Evolutionary conservation across 2,329 filamentous ascomycete genomes (phyloP), one percentile per base, ranked within the genome.

Genomic region (Colletotrichum sidae): DNA sequence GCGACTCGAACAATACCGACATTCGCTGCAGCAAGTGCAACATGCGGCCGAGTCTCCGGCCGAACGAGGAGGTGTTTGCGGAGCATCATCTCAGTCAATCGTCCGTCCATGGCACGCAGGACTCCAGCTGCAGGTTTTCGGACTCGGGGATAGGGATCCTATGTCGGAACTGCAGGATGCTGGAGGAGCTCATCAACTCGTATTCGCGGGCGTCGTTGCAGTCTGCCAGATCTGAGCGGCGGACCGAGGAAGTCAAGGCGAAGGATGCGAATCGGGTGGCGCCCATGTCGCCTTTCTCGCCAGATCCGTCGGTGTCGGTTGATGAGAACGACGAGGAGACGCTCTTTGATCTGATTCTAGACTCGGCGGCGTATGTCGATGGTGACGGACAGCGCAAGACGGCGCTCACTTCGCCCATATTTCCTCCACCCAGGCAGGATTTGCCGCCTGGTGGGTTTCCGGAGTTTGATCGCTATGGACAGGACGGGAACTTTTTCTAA

Each of bases 1-100:
- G 58, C 9, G 47, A 57, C 47, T 66, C 58, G 6, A 54, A 34
- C 0, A 56, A 52, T n/a, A 57, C 58, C 6, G 63, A 66, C 9
- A 66, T 66, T 6, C 52, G 63, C 8, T 66, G 63, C 47, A 66
- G 63, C 46, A 66, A 66, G 13, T 66, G 63, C 42, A 63, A 66
- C 53, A 66, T 66, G 59, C 46, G 63, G 17, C 58, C 59, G 1
- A 57, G 52, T 8, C 63, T 66, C 25, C 63, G 58, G 4, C 53
- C 63, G 1, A 35, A 62, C 37, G 58, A 66, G 17, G 46, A 57
- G 8, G 37, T 66, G 2, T 66, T 66, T 33, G 33, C 41, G 12
- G 41, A 53, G 5, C 10, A 35, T 9, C 42, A 25, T 7, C 4
- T 63, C 52, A 53, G 58, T 17, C 47, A 11, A 12, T 38, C 38